These are phyloP conservation scores for Calamus simplicifolius DNA, from an alignment of 176 grass and related monocot species.

Conservation along the genomic window DNA sequence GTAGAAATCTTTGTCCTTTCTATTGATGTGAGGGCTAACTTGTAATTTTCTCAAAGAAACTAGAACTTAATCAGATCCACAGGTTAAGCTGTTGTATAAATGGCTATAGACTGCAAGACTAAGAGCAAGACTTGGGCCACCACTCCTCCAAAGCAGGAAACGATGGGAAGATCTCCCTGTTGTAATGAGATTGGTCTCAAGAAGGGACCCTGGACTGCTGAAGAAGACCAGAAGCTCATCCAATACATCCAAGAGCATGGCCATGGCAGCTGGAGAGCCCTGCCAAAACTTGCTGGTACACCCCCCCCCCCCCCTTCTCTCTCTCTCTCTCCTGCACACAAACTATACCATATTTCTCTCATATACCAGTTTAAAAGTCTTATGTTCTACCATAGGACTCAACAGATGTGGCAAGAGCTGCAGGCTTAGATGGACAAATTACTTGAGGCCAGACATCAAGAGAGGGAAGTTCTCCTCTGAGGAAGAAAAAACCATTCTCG, in stretches of 20 bases:
- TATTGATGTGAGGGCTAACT: no score
- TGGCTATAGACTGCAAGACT: no score
- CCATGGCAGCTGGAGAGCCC: constrained; percentile 29
- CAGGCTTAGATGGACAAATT: constrained; percentile 42
- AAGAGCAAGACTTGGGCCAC: no score
- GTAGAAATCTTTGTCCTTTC: no score
- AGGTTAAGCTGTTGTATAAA: no score
- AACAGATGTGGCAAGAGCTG: constrained; percentile 48
- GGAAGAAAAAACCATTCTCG: constrained; percentile 33
- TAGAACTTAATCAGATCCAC: no score
- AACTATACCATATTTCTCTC: background rate
- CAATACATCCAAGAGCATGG: constrained; percentile 30
- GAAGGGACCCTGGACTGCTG: constrained; percentile 36
- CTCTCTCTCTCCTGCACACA: background rate
- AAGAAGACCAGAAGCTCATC: constrained; percentile 32
- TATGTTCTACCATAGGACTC: constrained; percentile 13
- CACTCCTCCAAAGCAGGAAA: background rate
- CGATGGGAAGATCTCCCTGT: constrained; percentile 33
- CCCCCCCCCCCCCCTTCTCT: no score
- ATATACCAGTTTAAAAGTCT: background rate
- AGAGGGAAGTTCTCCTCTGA: constrained; percentile 36
- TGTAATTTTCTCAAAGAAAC: no score
- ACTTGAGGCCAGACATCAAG: constrained; percentile 42
- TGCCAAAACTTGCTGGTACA: constrained; percentile 39
- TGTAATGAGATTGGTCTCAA: constrained; percentile 27